Conservation (phyloP, 371 early-diverging fungal genomes). For the Chytridium lagenaria region DNA sequence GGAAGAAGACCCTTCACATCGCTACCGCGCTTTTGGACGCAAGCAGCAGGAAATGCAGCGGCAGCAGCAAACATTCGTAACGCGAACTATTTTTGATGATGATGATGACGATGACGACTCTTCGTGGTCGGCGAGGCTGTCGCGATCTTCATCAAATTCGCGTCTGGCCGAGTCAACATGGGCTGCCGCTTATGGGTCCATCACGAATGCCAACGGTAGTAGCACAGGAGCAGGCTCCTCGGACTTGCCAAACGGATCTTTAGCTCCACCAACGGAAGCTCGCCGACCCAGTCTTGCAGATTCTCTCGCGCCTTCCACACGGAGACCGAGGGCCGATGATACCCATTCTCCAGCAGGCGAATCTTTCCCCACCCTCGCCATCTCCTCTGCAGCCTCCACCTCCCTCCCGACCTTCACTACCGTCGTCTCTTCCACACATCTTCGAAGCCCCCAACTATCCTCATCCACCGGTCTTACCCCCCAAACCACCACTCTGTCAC, state of each 20-base stretch:
- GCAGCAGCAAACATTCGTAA: no score
- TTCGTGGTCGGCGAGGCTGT: neutral
- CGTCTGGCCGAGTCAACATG: neutral
- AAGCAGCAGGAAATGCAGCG: no score
- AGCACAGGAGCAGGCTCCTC: neutral
- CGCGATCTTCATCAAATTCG: neutral
- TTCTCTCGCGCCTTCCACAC: no score
- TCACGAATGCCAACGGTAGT: no score
- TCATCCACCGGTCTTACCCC: neutral
- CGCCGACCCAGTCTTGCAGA: no score
- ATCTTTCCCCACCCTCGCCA: no score
- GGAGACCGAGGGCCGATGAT: no score
- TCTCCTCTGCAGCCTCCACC: neutral
- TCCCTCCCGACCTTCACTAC: neutral
- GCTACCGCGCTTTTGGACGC: no score
- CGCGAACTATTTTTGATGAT: conserved; percentile 22
- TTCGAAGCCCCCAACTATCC: neutral
- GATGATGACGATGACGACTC: neutral
- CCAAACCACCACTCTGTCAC: neutral
- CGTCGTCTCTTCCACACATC: neutral
- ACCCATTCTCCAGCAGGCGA: no score
- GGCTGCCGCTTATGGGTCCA: neutral
- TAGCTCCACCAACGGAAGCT: no score
- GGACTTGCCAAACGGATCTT: no score
- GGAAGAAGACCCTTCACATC: no score